phyloP scores from a whole-genome alignment of 73 alveolate genomes.

The Blepharisma japonicum region DNA sequence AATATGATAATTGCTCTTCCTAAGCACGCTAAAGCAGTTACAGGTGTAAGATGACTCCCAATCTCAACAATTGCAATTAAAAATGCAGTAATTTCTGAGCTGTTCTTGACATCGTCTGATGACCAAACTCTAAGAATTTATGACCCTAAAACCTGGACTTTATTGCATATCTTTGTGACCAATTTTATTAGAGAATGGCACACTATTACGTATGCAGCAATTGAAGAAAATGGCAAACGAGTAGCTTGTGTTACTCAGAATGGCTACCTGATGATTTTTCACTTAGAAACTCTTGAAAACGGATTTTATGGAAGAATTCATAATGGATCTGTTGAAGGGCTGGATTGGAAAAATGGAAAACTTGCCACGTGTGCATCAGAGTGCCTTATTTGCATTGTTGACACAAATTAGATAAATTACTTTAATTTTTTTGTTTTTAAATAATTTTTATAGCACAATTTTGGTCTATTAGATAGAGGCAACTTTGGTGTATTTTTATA shows the following conservation, averaged over 20 bases:
- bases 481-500: too few relatives aligned
- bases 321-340: constrained; percentile 62
- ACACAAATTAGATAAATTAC: neutral
- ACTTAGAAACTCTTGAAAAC: constrained; percentile 29
- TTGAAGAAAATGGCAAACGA: constrained; percentile 50
- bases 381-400: constrained; percentile 27
- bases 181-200: constrained; percentile 63
- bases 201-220: constrained; percentile 59
- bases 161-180: constrained; percentile 35
- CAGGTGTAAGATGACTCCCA: constrained; percentile 62
- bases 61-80: constrained; percentile 14
- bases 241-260: constrained; percentile 57
- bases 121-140: constrained; percentile 54
- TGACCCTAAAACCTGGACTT: constrained; percentile 34
- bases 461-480: too few relatives aligned
- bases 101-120: constrained; percentile 65
- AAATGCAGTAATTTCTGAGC: constrained; percentile 26
- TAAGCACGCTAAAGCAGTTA: constrained; percentile 63
- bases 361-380: constrained; percentile 47
- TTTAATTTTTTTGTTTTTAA: too few relatives aligned
- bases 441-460: too few relatives aligned
- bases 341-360: constrained; percentile 54
- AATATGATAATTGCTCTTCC: constrained; percentile 41
- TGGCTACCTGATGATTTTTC: constrained; percentile 57
- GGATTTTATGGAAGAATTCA: constrained; percentile 48